A percentile compares a stretch with the other conserved stretches of the same genome.
Conservation (phyloP, 495 filamentous ascomycete species). For the Lasiosphaeria ovina region DNA sequence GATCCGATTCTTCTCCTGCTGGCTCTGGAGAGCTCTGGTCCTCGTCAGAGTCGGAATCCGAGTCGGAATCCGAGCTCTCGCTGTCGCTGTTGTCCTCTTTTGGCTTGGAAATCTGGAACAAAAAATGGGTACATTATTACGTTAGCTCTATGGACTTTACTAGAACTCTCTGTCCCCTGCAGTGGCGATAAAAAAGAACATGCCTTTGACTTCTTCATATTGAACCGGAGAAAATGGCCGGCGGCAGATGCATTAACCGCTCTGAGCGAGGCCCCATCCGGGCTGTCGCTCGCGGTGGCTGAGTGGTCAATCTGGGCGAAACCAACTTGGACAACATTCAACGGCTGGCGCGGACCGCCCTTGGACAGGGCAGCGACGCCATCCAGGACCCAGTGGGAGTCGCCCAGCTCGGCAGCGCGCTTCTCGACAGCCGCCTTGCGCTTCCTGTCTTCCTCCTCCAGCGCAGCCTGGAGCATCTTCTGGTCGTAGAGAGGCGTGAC, state of each 20-base stretch:
- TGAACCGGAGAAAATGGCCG: constrained; percentile 36
- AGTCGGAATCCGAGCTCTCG: constrained; percentile 12
- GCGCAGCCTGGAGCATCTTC: constrained; percentile 60
- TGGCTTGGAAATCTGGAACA: background rate
- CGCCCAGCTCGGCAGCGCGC: constrained; percentile 71
- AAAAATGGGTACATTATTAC: background rate
- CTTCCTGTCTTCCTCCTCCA: constrained; percentile 73
- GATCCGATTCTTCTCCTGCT: constrained; percentile 11
- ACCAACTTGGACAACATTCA: constrained; percentile 49
- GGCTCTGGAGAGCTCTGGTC: constrained; percentile 6
- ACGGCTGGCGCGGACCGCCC: constrained; percentile 25
- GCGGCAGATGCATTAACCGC: constrained; percentile 8
- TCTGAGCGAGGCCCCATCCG: constrained; percentile 16
- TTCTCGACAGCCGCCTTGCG: constrained; percentile 67
- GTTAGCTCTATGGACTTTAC: background rate
- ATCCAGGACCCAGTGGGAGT: constrained; percentile 84
- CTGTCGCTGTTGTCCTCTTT: constrained; percentile 20
- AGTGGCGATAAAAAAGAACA: constrained; percentile 3
- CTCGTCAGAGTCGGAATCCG: constrained; percentile 10
- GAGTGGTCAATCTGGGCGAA: constrained; percentile 47
- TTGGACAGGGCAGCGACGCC: constrained; percentile 20
- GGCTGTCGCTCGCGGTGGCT: constrained; percentile 5
- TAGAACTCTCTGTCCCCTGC: background rate
- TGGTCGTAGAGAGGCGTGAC: constrained; percentile 40
- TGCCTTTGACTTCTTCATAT: constrained; percentile 43